These are phyloP conservation scores for Toxicodendron radicans DNA, from an alignment of 345 rosid genomes.

Conservation along the genomic window DNA sequence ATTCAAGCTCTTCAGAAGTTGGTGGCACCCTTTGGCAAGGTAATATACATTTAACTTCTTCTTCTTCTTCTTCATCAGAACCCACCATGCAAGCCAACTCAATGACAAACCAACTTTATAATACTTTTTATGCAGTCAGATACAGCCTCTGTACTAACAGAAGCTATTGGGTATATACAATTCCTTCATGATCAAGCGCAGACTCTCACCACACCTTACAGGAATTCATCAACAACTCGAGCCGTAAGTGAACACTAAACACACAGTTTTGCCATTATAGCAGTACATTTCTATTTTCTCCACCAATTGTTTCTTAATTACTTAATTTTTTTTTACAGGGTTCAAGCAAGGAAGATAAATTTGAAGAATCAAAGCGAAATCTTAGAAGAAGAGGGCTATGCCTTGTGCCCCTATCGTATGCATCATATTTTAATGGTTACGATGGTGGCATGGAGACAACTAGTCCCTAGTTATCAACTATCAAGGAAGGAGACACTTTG, in stretches of 20 bases:
- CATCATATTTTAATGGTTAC: conserved; percentile 22
- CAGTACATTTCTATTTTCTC: too few species aligned
- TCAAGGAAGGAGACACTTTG: neutral
- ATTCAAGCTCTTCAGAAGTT: conserved; percentile 68
- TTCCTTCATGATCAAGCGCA: conserved; percentile 70
- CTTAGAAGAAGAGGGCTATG: conserved; percentile 39
- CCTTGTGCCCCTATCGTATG: conserved; percentile 38
- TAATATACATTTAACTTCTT: conserved; percentile 22
- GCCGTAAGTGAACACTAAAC: too few species aligned
- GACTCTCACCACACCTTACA: conserved; percentile 12
- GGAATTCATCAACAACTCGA: too few species aligned
- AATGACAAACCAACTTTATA: too few species aligned
- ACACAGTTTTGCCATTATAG: too few species aligned
- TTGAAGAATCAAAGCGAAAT: conserved; percentile 23
- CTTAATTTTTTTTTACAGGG: conserved; percentile 19
- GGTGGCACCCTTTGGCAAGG: conserved; percentile 82
- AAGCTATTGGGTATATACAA: conserved; percentile 62
- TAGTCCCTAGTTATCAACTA: neutral
- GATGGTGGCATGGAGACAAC: too few species aligned
- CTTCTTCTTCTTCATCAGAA: conserved; percentile 5
- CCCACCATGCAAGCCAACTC: conserved; percentile 9
- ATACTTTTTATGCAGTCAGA: conserved; percentile 48
- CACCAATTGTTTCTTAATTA: too few species aligned
- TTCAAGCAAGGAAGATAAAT: conserved; percentile 17
- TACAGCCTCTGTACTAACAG: conserved; percentile 68